Conservation (phyloP, 345 rosid species). For the Passiflora organensis region DNA sequence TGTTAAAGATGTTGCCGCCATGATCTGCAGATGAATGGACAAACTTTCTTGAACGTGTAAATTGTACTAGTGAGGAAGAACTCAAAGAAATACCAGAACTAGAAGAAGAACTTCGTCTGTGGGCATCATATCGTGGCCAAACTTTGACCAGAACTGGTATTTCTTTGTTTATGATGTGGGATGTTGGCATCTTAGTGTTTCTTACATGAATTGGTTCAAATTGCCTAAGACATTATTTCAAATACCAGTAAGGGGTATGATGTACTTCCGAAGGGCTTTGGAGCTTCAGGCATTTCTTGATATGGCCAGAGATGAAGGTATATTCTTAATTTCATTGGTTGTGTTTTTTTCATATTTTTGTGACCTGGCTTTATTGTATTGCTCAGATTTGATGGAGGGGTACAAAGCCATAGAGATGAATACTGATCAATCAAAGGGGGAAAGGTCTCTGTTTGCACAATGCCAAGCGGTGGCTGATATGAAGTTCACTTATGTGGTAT, state of each 20-base stretch:
- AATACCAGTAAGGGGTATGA: constrained; percentile 95
- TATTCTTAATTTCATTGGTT: constrained; percentile 1
- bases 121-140: constrained; percentile 99
- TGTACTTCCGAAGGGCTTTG: constrained; percentile 96
- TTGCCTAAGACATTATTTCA: neutral
- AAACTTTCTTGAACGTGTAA: constrained; percentile 82
- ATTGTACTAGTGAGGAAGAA: constrained; percentile 55
- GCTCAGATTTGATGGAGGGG: constrained; percentile 88
- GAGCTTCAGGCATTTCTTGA: constrained; percentile 99
- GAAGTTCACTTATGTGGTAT: constrained; percentile 92
- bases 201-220: neutral
- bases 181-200: neutral
- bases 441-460: constrained; percentile 74
- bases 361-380: constrained; percentile 15
- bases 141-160: constrained; percentile 98
- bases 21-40: constrained; percentile 87
- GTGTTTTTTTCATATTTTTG: neutral
- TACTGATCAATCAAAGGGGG: constrained; percentile 61
- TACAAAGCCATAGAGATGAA: constrained; percentile 82
- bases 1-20: neutral
- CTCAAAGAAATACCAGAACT: constrained; percentile 50
- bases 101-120: constrained; percentile 76
- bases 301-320: constrained; percentile 97
- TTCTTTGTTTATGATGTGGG: neutral
- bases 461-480: constrained; percentile 99